Percentiles rank a stretch among this genome's conserved stretches.
Conservation (phyloP, 768 basidiomycete species). For the Mycena vulgaris region DNA sequence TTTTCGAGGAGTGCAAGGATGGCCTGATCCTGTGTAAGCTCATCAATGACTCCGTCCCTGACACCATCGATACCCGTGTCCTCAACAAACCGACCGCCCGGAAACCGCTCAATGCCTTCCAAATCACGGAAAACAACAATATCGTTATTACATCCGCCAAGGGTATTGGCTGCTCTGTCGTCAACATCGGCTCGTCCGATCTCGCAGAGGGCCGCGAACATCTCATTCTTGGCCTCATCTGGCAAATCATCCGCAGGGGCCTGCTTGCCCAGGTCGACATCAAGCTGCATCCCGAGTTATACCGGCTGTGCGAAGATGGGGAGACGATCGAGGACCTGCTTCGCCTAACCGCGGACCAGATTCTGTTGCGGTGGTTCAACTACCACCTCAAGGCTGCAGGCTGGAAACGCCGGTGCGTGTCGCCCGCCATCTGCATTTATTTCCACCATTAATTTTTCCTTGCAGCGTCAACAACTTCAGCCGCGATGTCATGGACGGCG, state of each 20-base stretch:
- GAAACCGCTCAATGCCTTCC: conserved; percentile 96
- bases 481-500: conserved; percentile 96
- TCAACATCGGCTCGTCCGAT: conserved; percentile 97
- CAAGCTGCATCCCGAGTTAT: conserved; percentile 97
- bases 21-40: conserved; percentile 98
- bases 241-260: conserved; percentile 98
- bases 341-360: conserved; percentile 95
- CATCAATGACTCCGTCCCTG: conserved; percentile 99
- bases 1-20: conserved; percentile 97
- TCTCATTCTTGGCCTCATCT: conserved; percentile 96
- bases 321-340: conserved; percentile 98
- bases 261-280: conserved; percentile 96
- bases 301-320: conserved; percentile 95
- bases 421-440: neutral
- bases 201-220: conserved; percentile 95
- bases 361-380: conserved; percentile 98
- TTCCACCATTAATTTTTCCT: neutral
- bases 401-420: conserved; percentile 82
- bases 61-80: conserved; percentile 99
- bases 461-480: conserved; percentile 96
- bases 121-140: conserved; percentile 99
- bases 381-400: conserved; percentile 97
- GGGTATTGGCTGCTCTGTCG: conserved; percentile 98
- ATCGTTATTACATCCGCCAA: conserved; percentile 99
- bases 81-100: conserved; percentile 88